phyloP scores from a whole-genome alignment of 1,139 yeast genomes.

The Magnusiomyces paraingens region DNA sequence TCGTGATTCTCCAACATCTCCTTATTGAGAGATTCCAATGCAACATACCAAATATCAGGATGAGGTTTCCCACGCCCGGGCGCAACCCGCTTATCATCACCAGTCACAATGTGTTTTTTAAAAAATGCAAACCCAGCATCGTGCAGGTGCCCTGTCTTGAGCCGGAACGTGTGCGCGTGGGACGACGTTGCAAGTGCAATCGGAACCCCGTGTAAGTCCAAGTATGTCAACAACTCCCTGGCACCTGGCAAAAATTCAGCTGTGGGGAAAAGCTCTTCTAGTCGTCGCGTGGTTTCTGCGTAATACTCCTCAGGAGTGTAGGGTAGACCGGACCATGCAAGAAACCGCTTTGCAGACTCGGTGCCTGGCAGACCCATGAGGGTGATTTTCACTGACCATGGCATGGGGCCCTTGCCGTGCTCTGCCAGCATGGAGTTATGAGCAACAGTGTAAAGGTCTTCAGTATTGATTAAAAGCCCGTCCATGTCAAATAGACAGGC shows the following conservation, averaged over 20 bases:
- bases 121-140: conserved; percentile 54
- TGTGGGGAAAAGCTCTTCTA: conserved; percentile 53
- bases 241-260: conserved; percentile 82
- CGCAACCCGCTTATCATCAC: conserved; percentile 80
- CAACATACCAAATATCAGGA: conserved; percentile 88
- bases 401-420: conserved; percentile 68
- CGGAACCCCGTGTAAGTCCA: conserved; percentile 52
- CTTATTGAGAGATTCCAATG: conserved; percentile 60
- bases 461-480: conserved; percentile 86
- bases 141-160: conserved; percentile 64
- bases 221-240: conserved; percentile 49
- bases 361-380: conserved; percentile 90
- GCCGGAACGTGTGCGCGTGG: conserved; percentile 47
- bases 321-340: conserved; percentile 63
- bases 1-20: conserved; percentile 23
- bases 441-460: conserved; percentile 79
- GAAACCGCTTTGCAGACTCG: conserved; percentile 51
- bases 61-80: conserved; percentile 84
- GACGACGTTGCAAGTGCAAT: conserved; percentile 94
- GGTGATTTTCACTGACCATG: conserved; percentile 84
- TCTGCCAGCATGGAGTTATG: conserved; percentile 56
- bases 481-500: conserved; percentile 98
- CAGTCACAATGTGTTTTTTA: conserved; percentile 66
- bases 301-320: conserved; percentile 58
- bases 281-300: conserved; percentile 47